These are phyloP conservation scores for Alopecurus myosuroides DNA, from an alignment of 176 grass and related monocot species.

Conservation along the genomic window DNA sequence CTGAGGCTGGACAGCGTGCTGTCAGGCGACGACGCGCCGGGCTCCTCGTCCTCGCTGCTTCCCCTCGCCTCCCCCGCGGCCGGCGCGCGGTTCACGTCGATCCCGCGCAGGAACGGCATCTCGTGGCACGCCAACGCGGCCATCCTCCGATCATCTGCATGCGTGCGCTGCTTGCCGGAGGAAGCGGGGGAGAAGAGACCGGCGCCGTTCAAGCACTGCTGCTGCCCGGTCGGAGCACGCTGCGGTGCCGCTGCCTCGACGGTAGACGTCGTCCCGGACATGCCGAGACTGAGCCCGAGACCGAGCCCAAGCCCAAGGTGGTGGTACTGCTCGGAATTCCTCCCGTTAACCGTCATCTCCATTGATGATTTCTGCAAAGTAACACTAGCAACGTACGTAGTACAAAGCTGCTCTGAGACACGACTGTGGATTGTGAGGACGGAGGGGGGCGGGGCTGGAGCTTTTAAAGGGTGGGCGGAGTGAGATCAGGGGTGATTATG, in stretches of 20 bases:
- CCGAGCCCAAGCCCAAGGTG: not conserved
- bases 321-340: not conserved
- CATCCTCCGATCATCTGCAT: not conserved
- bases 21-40: slow-evolving; percentile 63
- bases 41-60: slow-evolving; percentile 55
- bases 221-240: not conserved
- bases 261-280: slow-evolving; percentile 20
- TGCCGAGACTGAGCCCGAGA: slow-evolving; percentile 51
- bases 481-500: not conserved
- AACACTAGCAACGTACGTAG: not conserved
- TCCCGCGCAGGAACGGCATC: slow-evolving; percentile 63
- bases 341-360: slow-evolving; percentile 23
- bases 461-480: not conserved
- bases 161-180: not conserved
- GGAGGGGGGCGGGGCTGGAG: not conserved
- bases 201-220: slow-evolving; percentile 28
- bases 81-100: slow-evolving; percentile 74
- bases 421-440: not conserved
- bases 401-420: not conserved
- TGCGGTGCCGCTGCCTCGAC: not conserved
- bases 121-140: slow-evolving; percentile 28
- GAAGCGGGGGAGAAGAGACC: slow-evolving; percentile 28
- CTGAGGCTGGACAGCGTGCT: slow-evolving; percentile 72
- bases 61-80: not conserved
- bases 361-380: not conserved